phyloP scores from a whole-genome alignment of 2,329 filamentous ascomycete species.

The Botrytis fabae region DNA sequence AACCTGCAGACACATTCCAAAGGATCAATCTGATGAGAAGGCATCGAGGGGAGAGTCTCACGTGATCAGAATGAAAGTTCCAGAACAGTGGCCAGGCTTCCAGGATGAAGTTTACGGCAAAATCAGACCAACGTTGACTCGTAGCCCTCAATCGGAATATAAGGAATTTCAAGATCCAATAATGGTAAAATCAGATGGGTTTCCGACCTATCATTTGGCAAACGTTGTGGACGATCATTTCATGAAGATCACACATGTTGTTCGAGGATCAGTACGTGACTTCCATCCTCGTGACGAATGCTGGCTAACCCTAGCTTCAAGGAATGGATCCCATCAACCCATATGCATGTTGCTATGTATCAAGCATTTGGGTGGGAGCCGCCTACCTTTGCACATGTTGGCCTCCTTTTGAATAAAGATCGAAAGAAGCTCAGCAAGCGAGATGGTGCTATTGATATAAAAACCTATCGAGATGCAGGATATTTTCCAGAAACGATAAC shows the following conservation, averaged over 20 bases:
- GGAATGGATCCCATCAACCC: constrained; percentile 96
- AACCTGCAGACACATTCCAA: constrained; percentile 67
- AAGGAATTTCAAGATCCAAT: constrained; percentile 76
- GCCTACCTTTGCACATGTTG: constrained; percentile 78
- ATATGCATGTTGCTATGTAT: constrained; percentile 74
- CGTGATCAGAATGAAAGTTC: constrained; percentile 73
- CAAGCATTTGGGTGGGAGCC: constrained; percentile 72
- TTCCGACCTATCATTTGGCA: constrained; percentile 94
- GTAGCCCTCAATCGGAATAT: background rate
- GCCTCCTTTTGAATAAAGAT: constrained; percentile 67
- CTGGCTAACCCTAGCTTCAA: constrained; percentile 39
- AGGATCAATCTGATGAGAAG: constrained; percentile 67
- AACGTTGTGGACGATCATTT: constrained; percentile 95
- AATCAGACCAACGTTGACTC: constrained; percentile 47
- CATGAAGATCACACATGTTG: constrained; percentile 95
- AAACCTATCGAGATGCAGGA: constrained; percentile 56
- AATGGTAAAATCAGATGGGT: constrained; percentile 85
- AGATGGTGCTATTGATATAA: constrained; percentile 63
- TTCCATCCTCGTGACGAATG: background rate
- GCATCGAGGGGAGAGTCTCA: constrained; percentile 69
- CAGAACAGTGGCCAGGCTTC: constrained; percentile 62
- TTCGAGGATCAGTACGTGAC: constrained; percentile 71
- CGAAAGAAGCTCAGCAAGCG: constrained; percentile 85
- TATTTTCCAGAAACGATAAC: constrained; percentile 64
- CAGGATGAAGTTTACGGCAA: constrained; percentile 78